Evolutionary conservation across 306 rosid genomes (phyloP), one percentile per base, ranked within the genome.

Genomic region (Citrullus amarus): DNA sequence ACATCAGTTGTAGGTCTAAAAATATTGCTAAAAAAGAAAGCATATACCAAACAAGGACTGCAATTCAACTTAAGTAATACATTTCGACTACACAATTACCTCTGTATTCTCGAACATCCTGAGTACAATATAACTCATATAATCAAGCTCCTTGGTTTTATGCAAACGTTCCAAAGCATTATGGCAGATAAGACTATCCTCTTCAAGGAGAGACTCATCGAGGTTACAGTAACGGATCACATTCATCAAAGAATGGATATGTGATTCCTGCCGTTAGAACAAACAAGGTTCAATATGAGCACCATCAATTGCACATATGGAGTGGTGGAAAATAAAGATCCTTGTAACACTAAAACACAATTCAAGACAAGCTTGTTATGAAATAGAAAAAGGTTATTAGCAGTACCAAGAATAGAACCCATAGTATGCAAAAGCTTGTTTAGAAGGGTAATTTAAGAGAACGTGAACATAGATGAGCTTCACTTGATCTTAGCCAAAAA

Each of bases 31-130:
- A 56, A 41, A 22, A 22, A 69, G n/a, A 69, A 38, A 18, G 39
- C 76, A 41, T 22, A 22, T 48, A 13, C 56, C 36, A 46, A 22
- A 70, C 38, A 70, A 46, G 77, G 4, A 50, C 15, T 16, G n/a
- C 50, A 72, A 48, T n/a, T 68, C 32, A n/a, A 39, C 20, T 18
- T n/a, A 48, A 50, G 41, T 28, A 48, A 14, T 8, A 48, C 53
- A 76, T n/a, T 69, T 69, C 32, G 1, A 48, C 76, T 48, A 50
- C 38, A 17, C 71, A 84, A 87, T 73, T 60, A 95, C 99, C 86
- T 84, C 99, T 67, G 92, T 88, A 86, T 92, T 91, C 88, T 95
- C 99, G 57, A 92, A 95, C 99, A 95, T 87, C 75, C 99, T 88
- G 79, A 95, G 81, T 80, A 95, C 97, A 78, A 95, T 87, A 82